phyloP scores from a whole-genome alignment of 495 filamentous ascomycete species.

The Trichocladium uniseriatum region DNA sequence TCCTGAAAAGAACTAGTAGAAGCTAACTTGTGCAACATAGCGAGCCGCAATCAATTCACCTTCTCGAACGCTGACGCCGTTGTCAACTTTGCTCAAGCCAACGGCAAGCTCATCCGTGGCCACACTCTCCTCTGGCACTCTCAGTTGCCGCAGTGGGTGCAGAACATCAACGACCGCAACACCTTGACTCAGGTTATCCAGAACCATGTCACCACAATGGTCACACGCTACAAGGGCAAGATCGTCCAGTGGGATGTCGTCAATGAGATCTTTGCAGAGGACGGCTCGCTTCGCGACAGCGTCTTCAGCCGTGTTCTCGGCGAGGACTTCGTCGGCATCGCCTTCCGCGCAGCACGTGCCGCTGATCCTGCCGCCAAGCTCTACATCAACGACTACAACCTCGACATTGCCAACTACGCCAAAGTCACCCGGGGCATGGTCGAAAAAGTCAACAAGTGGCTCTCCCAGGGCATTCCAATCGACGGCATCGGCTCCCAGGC shows the following conservation, averaged over 20 bases:
- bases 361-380: constrained; percentile 51
- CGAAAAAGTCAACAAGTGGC: constrained; percentile 54
- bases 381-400: constrained; percentile 64
- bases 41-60: constrained; percentile 39
- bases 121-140: constrained; percentile 56
- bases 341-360: constrained; percentile 49
- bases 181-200: constrained; percentile 46
- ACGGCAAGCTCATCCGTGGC: constrained; percentile 50
- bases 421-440: constrained; percentile 54
- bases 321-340: constrained; percentile 48
- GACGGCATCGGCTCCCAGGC: constrained; percentile 64
- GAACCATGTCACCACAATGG: constrained; percentile 49
- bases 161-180: constrained; percentile 39
- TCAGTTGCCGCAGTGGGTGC: constrained; percentile 54
- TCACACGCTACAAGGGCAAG: constrained; percentile 51
- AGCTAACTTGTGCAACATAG: constrained; percentile 28
- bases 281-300: constrained; percentile 43
- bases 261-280: constrained; percentile 58
- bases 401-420: constrained; percentile 33
- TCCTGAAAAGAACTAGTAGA: neutral
- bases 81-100: constrained; percentile 47
- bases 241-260: constrained; percentile 54
- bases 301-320: constrained; percentile 53
- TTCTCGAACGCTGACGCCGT: constrained; percentile 44
- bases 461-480: constrained; percentile 55